A percentile compares a stretch with the other conserved stretches of the same genome.
These are phyloP conservation scores for Actinidia polygama DNA, from an alignment of 179 eudicot species.

Conservation along the genomic window DNA sequence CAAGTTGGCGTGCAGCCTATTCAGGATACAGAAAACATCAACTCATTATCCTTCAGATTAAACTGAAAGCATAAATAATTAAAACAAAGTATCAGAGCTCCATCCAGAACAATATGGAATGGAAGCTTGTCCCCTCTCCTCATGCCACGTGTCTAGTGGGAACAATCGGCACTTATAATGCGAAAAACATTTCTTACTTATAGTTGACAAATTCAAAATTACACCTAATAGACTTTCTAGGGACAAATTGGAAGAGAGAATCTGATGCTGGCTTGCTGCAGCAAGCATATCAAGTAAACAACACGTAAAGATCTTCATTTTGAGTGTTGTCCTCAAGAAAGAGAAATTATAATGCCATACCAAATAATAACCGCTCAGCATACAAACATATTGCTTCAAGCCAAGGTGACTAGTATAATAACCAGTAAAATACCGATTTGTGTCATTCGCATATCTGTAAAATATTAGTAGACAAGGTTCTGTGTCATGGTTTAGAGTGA, in stretches of 20 bases:
- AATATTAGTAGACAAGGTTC: conserved; percentile 15
- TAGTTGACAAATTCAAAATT: not conserved
- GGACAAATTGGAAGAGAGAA: too few relatives aligned
- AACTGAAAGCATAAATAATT: not conserved
- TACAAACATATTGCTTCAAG: conserved; percentile 71
- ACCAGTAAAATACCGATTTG: conserved; percentile 88
- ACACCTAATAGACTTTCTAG: not conserved
- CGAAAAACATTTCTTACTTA: not conserved
- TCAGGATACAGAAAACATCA: conserved; percentile 2
- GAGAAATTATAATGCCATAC: conserved; percentile 35
- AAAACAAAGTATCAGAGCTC: not conserved
- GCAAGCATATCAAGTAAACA: conserved; percentile 8
- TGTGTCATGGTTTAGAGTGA: not conserved
- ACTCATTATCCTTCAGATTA: not conserved
- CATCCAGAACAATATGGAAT: conserved; percentile 5
- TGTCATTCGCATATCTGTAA: conserved; percentile 74
- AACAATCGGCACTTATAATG: not conserved
- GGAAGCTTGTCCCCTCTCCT: conserved; percentile 1
- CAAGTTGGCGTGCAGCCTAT: conserved; percentile 93
- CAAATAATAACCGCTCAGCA: conserved; percentile 88
- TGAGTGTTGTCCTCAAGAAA: not conserved
- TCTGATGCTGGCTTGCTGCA: not conserved
- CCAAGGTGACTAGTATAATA: conserved; percentile 89
- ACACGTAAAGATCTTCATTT: conserved; percentile 4
- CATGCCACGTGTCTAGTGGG: not conserved